Conservation (phyloP, 2,329 filamentous ascomycete species). For the Cladophialophora yegresii region DNA sequence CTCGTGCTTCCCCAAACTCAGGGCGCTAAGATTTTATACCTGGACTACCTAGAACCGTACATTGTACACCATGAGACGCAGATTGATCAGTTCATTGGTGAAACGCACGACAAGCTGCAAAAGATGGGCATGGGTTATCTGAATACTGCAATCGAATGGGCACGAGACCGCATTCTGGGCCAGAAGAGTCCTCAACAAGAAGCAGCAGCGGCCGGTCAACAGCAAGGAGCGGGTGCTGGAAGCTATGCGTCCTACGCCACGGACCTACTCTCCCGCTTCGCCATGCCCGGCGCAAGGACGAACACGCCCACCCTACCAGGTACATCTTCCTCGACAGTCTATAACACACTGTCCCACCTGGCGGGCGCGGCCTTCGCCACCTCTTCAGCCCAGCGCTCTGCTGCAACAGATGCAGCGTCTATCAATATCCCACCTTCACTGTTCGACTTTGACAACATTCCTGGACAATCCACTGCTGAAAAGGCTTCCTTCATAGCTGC, state of each 20-base stretch:
- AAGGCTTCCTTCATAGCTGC: conserved; percentile 72
- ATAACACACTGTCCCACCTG: conserved; percentile 73
- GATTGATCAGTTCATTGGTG: conserved; percentile 87
- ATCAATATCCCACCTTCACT: conserved; percentile 54
- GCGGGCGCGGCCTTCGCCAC: conserved; percentile 57
- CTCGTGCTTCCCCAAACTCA: conserved; percentile 98
- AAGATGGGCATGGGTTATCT: conserved; percentile 75
- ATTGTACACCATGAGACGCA: conserved; percentile 80
- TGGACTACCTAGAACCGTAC: conserved; percentile 82
- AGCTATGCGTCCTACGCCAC: conserved; percentile 67
- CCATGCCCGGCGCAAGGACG: conserved; percentile 70
- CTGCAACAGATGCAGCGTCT: conserved; percentile 25
- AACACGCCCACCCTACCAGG: conserved; percentile 43
- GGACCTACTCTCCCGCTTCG: conserved; percentile 80
- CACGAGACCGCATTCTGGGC: conserved; percentile 78
- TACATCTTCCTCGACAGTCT: conserved; percentile 65
- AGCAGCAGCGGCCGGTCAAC: background rate
- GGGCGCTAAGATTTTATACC: conserved; percentile 83
- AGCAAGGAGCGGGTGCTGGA: conserved; percentile 39
- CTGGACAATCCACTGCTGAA: conserved; percentile 58
- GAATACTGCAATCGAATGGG: conserved; percentile 67
- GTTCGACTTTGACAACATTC: conserved; percentile 74
- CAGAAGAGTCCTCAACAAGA: conserved; percentile 60
- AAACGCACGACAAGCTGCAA: conserved; percentile 75
- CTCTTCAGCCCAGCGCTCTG: conserved; percentile 16